Conservation (phyloP, 2,329 filamentous ascomycete species). For the Gaeumannomyces tritici region DNA sequence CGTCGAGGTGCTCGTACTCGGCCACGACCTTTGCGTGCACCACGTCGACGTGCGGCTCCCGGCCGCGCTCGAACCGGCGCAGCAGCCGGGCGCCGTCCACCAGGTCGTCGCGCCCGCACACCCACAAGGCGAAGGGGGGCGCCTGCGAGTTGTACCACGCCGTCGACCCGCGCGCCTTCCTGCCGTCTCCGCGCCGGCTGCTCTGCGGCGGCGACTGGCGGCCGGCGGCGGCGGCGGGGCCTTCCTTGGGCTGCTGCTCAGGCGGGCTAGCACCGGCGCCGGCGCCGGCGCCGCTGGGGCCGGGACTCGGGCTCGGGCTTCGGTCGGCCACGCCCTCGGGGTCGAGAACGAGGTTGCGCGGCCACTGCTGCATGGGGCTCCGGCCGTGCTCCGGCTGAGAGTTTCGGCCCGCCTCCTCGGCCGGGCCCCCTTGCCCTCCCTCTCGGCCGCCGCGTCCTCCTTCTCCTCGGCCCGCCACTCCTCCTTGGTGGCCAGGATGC, state of each 20-base stretch:
- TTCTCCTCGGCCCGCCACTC: conserved; percentile 52
- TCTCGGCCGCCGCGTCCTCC: conserved; percentile 40
- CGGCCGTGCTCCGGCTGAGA: background rate
- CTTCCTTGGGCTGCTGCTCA: no score
- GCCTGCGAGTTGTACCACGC: conserved; percentile 77
- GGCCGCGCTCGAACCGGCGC: conserved; percentile 57
- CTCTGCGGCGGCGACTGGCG: background rate
- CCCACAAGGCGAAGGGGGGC: conserved; percentile 83
- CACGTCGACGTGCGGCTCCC: conserved; percentile 72
- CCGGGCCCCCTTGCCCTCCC: conserved; percentile 7
- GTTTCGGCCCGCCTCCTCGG: background rate
- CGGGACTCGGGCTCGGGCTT: conserved; percentile 19
- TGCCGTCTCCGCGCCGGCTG: conserved; percentile 11
- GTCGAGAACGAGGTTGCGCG: background rate
- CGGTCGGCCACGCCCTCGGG: background rate
- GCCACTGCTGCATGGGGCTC: background rate
- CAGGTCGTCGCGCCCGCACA: conserved; percentile 72
- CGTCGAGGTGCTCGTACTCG: conserved; percentile 88
- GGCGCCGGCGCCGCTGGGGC: conserved; percentile 2
- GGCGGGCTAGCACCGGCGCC: no score
- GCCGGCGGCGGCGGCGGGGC: background rate
- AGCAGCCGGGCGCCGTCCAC: conserved; percentile 74
- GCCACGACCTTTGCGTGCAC: conserved; percentile 77
- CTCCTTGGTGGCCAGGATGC: conserved; percentile 73
- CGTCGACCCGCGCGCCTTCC: conserved; percentile 36